These are phyloP conservation scores for Lactarius akahatsu DNA, from an alignment of 768 basidiomycete genomes.

Conservation along the genomic window DNA sequence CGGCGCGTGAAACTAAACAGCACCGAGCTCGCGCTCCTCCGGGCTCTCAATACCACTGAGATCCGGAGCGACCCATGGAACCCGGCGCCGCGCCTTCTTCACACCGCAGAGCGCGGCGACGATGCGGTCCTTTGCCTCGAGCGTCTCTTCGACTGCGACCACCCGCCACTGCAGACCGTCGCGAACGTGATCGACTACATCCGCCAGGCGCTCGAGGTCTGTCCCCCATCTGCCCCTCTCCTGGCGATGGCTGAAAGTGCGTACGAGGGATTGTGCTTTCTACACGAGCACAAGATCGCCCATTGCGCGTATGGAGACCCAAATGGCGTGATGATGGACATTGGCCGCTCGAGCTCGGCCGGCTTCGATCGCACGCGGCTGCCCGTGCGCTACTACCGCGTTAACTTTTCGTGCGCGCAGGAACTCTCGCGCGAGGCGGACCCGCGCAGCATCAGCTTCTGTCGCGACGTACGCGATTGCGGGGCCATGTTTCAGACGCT, in stretches of 20 bases:
- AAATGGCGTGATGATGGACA: constrained; percentile 28
- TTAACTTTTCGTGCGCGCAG: constrained; percentile 24
- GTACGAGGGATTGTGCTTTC: constrained; percentile 27
- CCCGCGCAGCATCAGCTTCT: constrained; percentile 12
- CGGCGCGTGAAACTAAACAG: constrained; percentile 20
- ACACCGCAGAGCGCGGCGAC: constrained; percentile 45
- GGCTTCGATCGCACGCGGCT: constrained; percentile 24
- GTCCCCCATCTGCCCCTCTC: no score
- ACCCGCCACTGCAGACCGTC: constrained; percentile 47
- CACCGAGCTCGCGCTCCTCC: constrained; percentile 42
- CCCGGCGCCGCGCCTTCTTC: constrained; percentile 47
- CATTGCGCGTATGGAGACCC: constrained; percentile 23
- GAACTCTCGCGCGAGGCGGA: constrained; percentile 18
- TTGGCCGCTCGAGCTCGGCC: constrained; percentile 17
- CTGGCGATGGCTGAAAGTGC: neutral
- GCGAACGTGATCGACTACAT: constrained; percentile 53
- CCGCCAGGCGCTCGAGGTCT: constrained; percentile 50
- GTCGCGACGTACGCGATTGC: constrained; percentile 24
- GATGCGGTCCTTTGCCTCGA: constrained; percentile 46
- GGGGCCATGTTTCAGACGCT: constrained; percentile 20
- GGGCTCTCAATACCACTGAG: constrained; percentile 46
- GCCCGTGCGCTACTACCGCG: constrained; percentile 28
- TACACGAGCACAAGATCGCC: constrained; percentile 28
- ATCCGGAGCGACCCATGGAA: constrained; percentile 55
- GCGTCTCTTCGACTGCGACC: constrained; percentile 44